A percentile compares a stretch with the other conserved stretches of the same genome.
Conservation (phyloP, 495 filamentous ascomycete species). For the Choiromyces venosus region DNA sequence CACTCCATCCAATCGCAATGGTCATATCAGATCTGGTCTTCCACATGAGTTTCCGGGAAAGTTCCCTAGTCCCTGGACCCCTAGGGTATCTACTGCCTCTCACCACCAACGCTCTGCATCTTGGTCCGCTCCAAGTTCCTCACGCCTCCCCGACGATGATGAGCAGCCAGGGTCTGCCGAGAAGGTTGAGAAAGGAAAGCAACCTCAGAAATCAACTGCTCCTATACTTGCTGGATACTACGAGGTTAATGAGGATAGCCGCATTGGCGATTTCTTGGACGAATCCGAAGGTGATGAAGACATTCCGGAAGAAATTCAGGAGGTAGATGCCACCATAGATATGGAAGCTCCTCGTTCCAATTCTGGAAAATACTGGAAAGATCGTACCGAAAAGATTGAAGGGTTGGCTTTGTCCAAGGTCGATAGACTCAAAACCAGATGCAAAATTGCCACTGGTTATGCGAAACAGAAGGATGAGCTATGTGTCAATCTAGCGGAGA, state of each 20-base stretch:
- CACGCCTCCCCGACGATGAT: slow-evolving; percentile 29
- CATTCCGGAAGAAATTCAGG: slow-evolving; percentile 42
- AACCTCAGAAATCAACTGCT: slow-evolving; percentile 32
- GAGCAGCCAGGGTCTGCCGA: slow-evolving; percentile 44
- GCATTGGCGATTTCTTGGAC: slow-evolving; percentile 27
- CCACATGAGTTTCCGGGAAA: slow-evolving; percentile 56
- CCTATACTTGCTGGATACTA: slow-evolving; percentile 38
- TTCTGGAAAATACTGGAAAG: slow-evolving; percentile 92
- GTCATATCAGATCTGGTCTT: slow-evolving; percentile 48
- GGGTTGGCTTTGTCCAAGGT: slow-evolving; percentile 72
- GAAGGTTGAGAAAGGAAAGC: slow-evolving; percentile 32
- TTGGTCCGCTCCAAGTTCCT: slow-evolving; percentile 28
- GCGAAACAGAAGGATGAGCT: slow-evolving; percentile 85
- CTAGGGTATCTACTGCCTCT: slow-evolving; percentile 47
- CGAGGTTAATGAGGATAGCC: slow-evolving; percentile 38
- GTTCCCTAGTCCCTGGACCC: slow-evolving; percentile 60
- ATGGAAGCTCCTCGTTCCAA: slow-evolving; percentile 72
- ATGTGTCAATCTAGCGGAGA: slow-evolving; percentile 63
- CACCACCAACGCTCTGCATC: slow-evolving; percentile 51
- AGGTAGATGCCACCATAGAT: slow-evolving; percentile 66
- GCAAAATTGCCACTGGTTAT: slow-evolving; percentile 77
- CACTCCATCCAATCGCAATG: slow-evolving; percentile 32
- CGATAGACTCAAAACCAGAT: slow-evolving; percentile 70
- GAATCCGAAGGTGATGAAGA: slow-evolving; percentile 34
- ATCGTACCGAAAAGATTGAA: slow-evolving; percentile 77